Base-by-base conservation (phyloP, 331 rosid genomes). In the Quercus phellos region DNA sequence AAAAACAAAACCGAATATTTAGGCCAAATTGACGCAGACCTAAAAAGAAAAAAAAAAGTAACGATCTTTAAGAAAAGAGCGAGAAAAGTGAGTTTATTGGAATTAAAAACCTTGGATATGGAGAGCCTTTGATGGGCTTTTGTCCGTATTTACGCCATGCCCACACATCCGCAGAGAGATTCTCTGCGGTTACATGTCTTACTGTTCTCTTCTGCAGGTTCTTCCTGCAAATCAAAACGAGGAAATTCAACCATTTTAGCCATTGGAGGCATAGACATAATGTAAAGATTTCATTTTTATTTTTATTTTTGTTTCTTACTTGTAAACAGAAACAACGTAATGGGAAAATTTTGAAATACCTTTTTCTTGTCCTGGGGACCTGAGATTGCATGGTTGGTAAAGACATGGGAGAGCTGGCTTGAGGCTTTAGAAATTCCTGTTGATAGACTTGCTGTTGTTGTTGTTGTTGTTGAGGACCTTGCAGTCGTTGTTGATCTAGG, bases 131-230 rank as follows among this genome's bases (percentile, higher is more conserved):
- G 50, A 94, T 94, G 60, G 98, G 96, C 85, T 94, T 94, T 80
- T 92, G 97, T 64, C 98, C 97, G 72, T 94, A 94, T 76, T 94
- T 94, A 3, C 97, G 83, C 98, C 98, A 94, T 0, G 96, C 96
- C 98, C 98, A 92, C 75, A 89, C 69, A 88, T 94, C 98, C 1
- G 91, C 53, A 1, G 90, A 86, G 68, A 94, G 90, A 75, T 92
- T 90, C 18, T 89, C 93, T 4, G 87, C 88, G 0, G 87, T 79
- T 55, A 90, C 94, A 35, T 80, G 91, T 63, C 90, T 78, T 24
- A 94, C 93, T 79, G 73, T 77, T 72, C 79, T 91, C 74, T 88
- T 89, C 71, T 80, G 92, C 61, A 85, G 94, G 74, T 54, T 79
- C 76, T 86, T 92, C 83, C 98, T 93, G 88, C 14, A 34, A 68